These are phyloP conservation scores for Suillus plorans DNA, from an alignment of 768 basidiomycete species.

Conservation along the genomic window DNA sequence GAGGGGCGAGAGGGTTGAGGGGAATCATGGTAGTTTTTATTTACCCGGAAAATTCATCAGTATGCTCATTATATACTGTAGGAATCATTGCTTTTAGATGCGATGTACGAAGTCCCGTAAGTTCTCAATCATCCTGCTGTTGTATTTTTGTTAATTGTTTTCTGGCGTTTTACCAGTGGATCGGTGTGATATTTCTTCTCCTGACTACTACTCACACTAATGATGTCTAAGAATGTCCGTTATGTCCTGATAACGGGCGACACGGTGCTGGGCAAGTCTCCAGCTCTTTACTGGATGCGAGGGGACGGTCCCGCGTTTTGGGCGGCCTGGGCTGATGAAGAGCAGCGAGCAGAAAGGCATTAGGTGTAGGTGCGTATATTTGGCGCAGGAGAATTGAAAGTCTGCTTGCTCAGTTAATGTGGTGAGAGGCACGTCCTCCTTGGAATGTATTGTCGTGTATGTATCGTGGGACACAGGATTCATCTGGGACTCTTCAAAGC, in stretches of 20 bases:
- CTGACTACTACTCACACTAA: not conserved
- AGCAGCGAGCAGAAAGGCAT: conserved; percentile 31
- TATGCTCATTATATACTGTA: conserved; percentile 26
- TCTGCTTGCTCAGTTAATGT: not conserved
- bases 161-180: conserved; percentile 41
- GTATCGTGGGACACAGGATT: not conserved
- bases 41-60: conserved; percentile 1
- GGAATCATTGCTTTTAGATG: conserved; percentile 81
- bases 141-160: conserved; percentile 6
- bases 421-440: not conserved
- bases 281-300: conserved; percentile 75
- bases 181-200: conserved; percentile 48
- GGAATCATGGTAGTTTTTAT: conserved; percentile 70
- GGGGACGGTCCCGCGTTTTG: conserved; percentile 69
- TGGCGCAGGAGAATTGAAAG: not conserved
- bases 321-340: conserved; percentile 75
- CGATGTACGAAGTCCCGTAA: conserved; percentile 93
- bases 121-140: conserved; percentile 31
- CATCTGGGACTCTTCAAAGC: not conserved
- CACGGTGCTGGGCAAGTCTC: conserved; percentile 61
- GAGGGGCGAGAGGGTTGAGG: conserved; percentile 86
- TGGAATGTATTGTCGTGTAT: not conserved
- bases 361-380: conserved; percentile 8
- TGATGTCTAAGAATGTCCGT: conserved; percentile 56
- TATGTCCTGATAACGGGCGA: conserved; percentile 80